Conservation (phyloP, 495 filamentous ascomycete genomes). For the Neurospora sp. region DNA sequence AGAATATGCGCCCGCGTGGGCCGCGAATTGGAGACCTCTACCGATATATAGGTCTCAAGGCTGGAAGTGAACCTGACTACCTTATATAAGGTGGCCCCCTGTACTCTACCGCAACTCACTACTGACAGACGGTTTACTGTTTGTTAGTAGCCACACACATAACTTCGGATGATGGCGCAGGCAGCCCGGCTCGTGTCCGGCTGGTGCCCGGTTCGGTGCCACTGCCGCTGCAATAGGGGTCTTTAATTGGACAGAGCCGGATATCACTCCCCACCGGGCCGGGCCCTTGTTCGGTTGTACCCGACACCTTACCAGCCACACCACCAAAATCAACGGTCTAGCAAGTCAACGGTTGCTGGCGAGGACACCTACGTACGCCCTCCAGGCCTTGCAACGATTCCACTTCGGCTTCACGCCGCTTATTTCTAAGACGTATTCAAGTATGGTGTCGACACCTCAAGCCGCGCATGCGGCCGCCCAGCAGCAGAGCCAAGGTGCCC, state of each 20-base stretch:
- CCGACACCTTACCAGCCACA: neutral
- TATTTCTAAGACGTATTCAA: neutral
- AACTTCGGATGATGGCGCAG: neutral
- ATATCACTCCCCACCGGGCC: neutral
- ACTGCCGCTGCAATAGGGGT: neutral
- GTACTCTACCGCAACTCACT: neutral
- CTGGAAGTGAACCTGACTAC: neutral
- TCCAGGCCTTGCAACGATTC: neutral
- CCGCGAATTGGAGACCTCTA: neutral
- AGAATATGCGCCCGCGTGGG: no score
- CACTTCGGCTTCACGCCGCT: neutral
- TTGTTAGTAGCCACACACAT: neutral
- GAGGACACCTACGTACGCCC: neutral
- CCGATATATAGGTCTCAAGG: neutral
- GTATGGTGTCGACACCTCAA: neutral
- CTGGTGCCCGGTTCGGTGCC: neutral
- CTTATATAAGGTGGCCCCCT: neutral
- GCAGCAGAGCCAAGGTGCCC: conserved; percentile 28
- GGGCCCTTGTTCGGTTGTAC: neutral
- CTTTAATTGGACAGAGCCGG: neutral
- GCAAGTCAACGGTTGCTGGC: neutral
- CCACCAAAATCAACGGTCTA: neutral
- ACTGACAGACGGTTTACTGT: neutral
- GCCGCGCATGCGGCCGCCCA: neutral
- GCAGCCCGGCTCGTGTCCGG: neutral